Evolutionary conservation across 192 early-diverging fungal species (phyloP).

Genomic region (Cladochytrium replicatum): DNA sequence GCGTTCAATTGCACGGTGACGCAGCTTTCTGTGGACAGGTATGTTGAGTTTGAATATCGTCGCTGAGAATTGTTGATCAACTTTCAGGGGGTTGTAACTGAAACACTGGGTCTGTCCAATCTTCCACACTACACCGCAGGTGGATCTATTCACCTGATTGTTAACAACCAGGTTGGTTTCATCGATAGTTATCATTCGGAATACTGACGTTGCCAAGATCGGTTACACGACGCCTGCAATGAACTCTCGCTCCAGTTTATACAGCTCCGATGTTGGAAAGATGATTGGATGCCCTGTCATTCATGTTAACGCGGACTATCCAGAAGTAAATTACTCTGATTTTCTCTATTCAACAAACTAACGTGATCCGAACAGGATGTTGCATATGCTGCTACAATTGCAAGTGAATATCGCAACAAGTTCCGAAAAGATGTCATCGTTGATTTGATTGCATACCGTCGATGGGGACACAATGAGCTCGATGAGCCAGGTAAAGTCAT

Average conservation of each 20-base stretch:
- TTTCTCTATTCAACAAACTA: conserved; percentile 4
- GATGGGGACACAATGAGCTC: conserved; percentile 96
- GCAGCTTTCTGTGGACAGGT: conserved; percentile 50
- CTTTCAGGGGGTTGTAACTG: conserved; percentile 83
- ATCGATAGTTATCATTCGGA: neutral
- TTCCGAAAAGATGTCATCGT: conserved; percentile 94
- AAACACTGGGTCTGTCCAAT: conserved; percentile 91
- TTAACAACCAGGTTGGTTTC: conserved; percentile 90
- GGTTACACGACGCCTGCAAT: conserved; percentile 90
- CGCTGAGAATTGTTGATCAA: neutral
- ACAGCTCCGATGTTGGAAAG: conserved; percentile 91
- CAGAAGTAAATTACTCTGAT: conserved; percentile 37
- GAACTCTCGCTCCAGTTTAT: conserved; percentile 84
- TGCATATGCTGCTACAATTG: conserved; percentile 68
- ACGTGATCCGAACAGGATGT: conserved; percentile 54
- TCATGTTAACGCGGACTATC: conserved; percentile 92
- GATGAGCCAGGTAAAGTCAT: conserved; percentile 67
- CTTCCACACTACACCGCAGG: conserved; percentile 91
- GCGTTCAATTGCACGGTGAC: conserved; percentile 93
- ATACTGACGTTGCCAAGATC: too few relatives aligned
- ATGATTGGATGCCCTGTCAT: conserved; percentile 93
- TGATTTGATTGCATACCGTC: conserved; percentile 89
- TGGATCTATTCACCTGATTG: conserved; percentile 93
- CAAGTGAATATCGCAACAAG: conserved; percentile 82
- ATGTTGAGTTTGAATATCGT: too few relatives aligned